Percentiles rank a stretch among this genome's conserved stretches.
Conservation (phyloP, 1,284 basidiomycete genomes). For the Coniferiporia weirii region DNA sequence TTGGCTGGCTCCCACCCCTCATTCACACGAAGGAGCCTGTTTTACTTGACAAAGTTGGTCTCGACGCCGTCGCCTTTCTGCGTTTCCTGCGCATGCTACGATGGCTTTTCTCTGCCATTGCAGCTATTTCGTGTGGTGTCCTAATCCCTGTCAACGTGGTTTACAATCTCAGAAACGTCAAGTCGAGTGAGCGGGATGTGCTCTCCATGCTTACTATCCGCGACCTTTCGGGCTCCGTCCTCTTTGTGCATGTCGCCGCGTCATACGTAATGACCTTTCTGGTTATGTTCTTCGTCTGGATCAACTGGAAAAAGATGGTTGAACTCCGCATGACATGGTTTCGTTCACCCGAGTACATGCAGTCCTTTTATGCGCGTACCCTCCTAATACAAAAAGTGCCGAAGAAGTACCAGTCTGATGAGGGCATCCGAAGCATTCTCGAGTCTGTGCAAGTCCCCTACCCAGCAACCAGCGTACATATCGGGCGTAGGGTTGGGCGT, state of each 20-base stretch:
- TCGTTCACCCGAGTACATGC: slow-evolving; percentile 69
- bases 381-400: slow-evolving; percentile 69
- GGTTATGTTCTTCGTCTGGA: slow-evolving; percentile 60
- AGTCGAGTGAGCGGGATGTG: slow-evolving; percentile 44
- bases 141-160: slow-evolving; percentile 77
- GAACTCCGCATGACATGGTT: slow-evolving; percentile 65
- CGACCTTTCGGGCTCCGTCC: slow-evolving; percentile 58
- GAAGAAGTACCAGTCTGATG: slow-evolving; percentile 72
- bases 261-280: slow-evolving; percentile 70
- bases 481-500: slow-evolving; percentile 69
- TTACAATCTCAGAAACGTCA: slow-evolving; percentile 65
- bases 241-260: slow-evolving; percentile 73
- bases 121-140: slow-evolving; percentile 63
- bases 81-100: slow-evolving; percentile 88
- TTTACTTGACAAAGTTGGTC: slow-evolving; percentile 84
- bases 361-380: slow-evolving; percentile 77
- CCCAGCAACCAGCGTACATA: slow-evolving; percentile 79
- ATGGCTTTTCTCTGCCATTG: slow-evolving; percentile 67
- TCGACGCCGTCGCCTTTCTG: slow-evolving; percentile 91
- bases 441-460: slow-evolving; percentile 72
- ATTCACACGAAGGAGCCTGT: slow-evolving; percentile 81
- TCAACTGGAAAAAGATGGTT: slow-evolving; percentile 74
- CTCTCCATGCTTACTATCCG: slow-evolving; percentile 78
- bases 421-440: slow-evolving; percentile 69
- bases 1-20: slow-evolving; percentile 88